Conservation (phyloP, 164 flowering plant genomes). For the Macadamia tetraphylla region DNA sequence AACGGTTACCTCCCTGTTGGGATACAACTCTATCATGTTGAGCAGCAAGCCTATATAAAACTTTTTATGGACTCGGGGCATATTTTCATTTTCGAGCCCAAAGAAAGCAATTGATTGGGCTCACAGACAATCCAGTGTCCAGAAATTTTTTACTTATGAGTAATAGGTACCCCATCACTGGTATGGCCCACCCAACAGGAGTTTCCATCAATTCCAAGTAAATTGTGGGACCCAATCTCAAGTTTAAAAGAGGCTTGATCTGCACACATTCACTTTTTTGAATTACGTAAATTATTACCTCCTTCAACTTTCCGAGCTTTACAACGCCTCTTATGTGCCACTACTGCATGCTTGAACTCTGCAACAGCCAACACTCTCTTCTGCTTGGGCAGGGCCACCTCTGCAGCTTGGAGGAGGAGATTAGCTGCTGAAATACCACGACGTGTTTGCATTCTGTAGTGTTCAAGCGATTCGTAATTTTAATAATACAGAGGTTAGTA, state of each 20-base stretch:
- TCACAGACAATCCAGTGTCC: background rate
- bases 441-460: constrained; percentile 47
- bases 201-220: background rate
- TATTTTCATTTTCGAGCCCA: background rate
- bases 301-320: constrained; percentile 38
- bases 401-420: constrained; percentile 57
- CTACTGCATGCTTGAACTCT: constrained; percentile 70
- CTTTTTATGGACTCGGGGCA: too few species aligned
- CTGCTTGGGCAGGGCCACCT: constrained; percentile 70
- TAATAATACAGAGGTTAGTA: too few species aligned
- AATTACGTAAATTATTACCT: constrained; percentile 17
- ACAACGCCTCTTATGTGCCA: constrained; percentile 59
- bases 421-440: constrained; percentile 58
- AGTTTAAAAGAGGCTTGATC: background rate
- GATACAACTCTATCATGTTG: too few species aligned
- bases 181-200: background rate
- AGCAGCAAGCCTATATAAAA: too few species aligned
- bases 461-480: background rate
- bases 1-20: too few species aligned
- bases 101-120: background rate
- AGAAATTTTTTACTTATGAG: background rate
- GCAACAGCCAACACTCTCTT: constrained; percentile 46
- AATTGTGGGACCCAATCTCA: background rate
- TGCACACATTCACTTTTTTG: too few species aligned
- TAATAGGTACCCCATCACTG: background rate